Evolutionary conservation across 1,284 basidiomycete species (phyloP).

Genomic region (Boletus albobrunnescens): DNA sequence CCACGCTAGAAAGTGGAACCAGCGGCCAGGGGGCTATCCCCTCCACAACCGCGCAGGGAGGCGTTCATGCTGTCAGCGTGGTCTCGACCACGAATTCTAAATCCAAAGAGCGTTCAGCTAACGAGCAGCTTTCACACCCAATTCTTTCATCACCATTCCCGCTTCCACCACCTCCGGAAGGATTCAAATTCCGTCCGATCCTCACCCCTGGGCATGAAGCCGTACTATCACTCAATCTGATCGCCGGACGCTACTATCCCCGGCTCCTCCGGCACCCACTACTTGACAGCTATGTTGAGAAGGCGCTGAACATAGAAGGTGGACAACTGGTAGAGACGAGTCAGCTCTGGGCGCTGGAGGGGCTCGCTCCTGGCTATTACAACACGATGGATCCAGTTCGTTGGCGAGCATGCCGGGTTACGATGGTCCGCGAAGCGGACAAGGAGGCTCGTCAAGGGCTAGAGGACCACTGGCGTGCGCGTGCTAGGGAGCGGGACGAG

Average conservation of each 20-base stretch:
- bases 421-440: slow-evolving; percentile 60
- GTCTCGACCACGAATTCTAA: slow-evolving; percentile 7
- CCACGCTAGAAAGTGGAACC: slow-evolving; percentile 3
- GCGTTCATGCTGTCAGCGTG: slow-evolving; percentile 9
- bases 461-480: slow-evolving; percentile 36
- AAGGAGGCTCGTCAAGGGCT: slow-evolving; percentile 43
- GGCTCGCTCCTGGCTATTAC: slow-evolving; percentile 56
- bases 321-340: slow-evolving; percentile 39
- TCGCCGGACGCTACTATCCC: slow-evolving; percentile 75
- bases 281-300: slow-evolving; percentile 39
- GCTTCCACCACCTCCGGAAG: slow-evolving; percentile 57
- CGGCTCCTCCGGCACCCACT: slow-evolving; percentile 58
- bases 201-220: slow-evolving; percentile 59
- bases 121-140: slow-evolving; percentile 40
- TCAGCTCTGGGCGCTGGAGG: slow-evolving; percentile 64
- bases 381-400: slow-evolving; percentile 61
- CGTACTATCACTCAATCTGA: slow-evolving; percentile 58
- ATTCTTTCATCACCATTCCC: slow-evolving; percentile 38
- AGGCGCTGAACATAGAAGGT: slow-evolving; percentile 35
- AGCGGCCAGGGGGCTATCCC: slow-evolving; percentile 9
- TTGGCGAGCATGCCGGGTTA: slow-evolving; percentile 46
- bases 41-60: slow-evolving; percentile 18
- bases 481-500: slow-evolving; percentile 34
- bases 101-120: slow-evolving; percentile 22
- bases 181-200: slow-evolving; percentile 68